Conservation (phyloP, 148 eudicot genomes). For the Nepenthes gracilis region DNA sequence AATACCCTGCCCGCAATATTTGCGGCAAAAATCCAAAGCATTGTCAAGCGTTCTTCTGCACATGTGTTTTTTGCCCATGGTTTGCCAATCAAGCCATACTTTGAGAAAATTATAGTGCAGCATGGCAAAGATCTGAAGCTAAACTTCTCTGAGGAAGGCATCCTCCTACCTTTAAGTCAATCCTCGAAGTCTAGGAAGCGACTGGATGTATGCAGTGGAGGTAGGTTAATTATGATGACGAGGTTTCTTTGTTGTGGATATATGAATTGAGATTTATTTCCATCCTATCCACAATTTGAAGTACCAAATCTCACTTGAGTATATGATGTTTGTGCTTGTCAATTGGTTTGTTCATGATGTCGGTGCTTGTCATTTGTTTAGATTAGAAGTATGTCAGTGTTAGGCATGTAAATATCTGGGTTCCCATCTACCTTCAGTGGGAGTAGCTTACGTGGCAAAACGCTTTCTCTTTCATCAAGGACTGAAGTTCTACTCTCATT, state of each 20-base stretch:
- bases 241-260: not conserved
- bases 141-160: constrained; percentile 43
- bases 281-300: too few relatives aligned
- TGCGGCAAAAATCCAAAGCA: constrained; percentile 59
- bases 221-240: constrained; percentile 23
- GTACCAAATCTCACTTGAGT: too few relatives aligned
- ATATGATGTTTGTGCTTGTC: too few relatives aligned
- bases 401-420: too few relatives aligned
- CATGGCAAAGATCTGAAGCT: constrained; percentile 55
- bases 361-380: too few relatives aligned
- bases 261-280: not conserved
- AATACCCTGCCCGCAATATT: constrained; percentile 49
- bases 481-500: too few relatives aligned
- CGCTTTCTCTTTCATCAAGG: too few relatives aligned
- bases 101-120: constrained; percentile 66
- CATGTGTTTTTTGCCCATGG: constrained; percentile 75
- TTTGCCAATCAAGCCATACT: constrained; percentile 62
- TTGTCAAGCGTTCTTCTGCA: constrained; percentile 32
- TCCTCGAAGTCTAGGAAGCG: constrained; percentile 51
- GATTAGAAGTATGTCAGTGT: too few relatives aligned
- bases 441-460: too few relatives aligned
- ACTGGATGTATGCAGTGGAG: constrained; percentile 32
- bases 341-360: too few relatives aligned
- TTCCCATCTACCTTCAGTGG: too few relatives aligned
- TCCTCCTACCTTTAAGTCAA: constrained; percentile 56